Evolutionary conservation across 2,329 filamentous ascomycete genomes (phyloP).

Genomic region (Fusarium setosum): DNA sequence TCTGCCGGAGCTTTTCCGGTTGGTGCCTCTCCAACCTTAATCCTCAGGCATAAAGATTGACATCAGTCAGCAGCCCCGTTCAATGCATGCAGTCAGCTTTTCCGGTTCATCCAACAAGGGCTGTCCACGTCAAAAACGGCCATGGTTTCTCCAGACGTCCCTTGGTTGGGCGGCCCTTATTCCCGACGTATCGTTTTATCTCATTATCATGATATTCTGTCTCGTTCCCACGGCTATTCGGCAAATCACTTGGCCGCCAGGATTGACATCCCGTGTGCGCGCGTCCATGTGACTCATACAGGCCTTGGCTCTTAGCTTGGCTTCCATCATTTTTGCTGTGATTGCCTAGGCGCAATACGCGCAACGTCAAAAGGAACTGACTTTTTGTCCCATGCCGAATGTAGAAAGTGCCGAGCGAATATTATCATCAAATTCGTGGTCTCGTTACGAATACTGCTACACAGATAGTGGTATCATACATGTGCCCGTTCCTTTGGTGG

Average conservation of each 20-base stretch:
- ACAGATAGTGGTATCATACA: slow-evolving; percentile 34
- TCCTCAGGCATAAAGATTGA: slow-evolving; percentile 13
- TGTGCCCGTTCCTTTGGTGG: slow-evolving; percentile 14
- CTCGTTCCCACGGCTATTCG: slow-evolving; percentile 19
- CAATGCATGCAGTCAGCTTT: background rate
- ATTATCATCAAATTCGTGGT: slow-evolving; percentile 30
- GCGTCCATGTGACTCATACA: slow-evolving; percentile 13
- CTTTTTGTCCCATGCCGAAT: slow-evolving; percentile 5
- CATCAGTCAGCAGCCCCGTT: background rate
- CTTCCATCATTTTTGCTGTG: slow-evolving; percentile 11
- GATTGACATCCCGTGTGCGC: background rate
- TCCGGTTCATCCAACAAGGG: background rate
- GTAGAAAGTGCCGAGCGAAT: slow-evolving; percentile 8
- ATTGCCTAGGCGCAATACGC: background rate
- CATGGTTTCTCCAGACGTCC: slow-evolving; percentile 1
- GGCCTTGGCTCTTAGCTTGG: slow-evolving; percentile 22
- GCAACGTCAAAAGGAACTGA: slow-evolving; percentile 2
- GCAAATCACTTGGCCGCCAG: slow-evolving; percentile 14
- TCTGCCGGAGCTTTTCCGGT: background rate
- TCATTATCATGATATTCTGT: slow-evolving; percentile 5
- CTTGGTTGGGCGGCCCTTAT: background rate
- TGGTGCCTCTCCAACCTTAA: background rate
- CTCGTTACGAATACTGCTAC: slow-evolving; percentile 37
- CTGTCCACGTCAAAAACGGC: slow-evolving; percentile 2
- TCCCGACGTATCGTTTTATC: slow-evolving; percentile 14